A percentile compares a stretch with the other conserved stretches of the same genome.
Evolutionary conservation across 2,329 filamentous ascomycete species (phyloP).

Genomic region (Fusarium sp.): DNA sequence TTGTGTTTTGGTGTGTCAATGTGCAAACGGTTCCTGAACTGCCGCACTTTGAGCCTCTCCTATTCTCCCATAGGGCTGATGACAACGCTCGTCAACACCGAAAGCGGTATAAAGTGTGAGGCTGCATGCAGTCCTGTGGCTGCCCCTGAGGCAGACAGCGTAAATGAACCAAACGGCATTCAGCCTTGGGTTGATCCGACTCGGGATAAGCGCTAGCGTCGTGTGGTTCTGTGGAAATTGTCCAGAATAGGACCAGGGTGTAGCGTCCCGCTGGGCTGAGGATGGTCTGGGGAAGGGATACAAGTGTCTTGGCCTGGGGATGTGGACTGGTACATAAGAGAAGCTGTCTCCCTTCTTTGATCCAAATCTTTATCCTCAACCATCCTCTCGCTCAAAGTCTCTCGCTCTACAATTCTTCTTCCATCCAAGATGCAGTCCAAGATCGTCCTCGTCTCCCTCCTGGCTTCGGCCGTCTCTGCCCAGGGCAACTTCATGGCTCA

Average conservation of each 20-base stretch:
- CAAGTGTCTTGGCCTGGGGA: not conserved
- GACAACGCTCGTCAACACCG: not conserved
- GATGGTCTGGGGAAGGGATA: not conserved
- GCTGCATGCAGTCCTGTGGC: not conserved
- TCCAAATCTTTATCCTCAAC: not conserved
- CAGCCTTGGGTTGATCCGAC: constrained; percentile 14
- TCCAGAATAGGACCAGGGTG: not conserved
- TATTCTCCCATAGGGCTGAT: constrained; percentile 19
- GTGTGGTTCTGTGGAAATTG: constrained; percentile 25
- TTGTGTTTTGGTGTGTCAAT: not conserved
- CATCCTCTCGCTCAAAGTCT: not conserved
- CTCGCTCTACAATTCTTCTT: not conserved
- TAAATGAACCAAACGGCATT: not conserved
- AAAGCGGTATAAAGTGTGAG: not conserved
- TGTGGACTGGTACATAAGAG: not conserved
- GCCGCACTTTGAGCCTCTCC: not conserved
- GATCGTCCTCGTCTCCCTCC: constrained; percentile 43
- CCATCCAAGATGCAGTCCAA: constrained; percentile 45
- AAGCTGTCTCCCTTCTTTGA: not conserved
- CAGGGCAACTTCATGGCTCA: constrained; percentile 44
- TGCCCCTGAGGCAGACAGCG: not conserved
- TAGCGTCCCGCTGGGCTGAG: not conserved
- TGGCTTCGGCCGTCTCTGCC: constrained; percentile 43
- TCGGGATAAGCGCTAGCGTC: constrained; percentile 26
- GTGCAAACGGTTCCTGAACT: not conserved